Base-by-base conservation (phyloP, 2,329 filamentous ascomycete species). In the Beauveria pseudobassiana region DNA sequence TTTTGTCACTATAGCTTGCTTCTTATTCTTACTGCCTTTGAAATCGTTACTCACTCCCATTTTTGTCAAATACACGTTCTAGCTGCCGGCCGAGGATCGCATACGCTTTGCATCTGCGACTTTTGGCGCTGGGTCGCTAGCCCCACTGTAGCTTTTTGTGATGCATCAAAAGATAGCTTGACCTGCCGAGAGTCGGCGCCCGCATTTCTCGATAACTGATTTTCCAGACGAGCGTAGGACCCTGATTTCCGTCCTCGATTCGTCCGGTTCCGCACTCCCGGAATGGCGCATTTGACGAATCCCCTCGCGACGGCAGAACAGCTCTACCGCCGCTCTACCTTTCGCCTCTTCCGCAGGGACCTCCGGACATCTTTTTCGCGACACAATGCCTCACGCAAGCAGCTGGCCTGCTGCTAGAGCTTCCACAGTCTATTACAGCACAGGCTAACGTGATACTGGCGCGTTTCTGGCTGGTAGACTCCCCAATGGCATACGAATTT, bases 361-460 rank as follows among this genome's bases (percentile, higher is more conserved):
- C 78, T 93, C 16, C 88, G 72, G 86, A 89, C 64, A 79, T 93
- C 65, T 87, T 88, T 68, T 88, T 87, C 72, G 82, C 87, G 59
- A 87, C 88, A 42, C 86, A 89, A 71, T 83, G 84, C 67, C 82
- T 93, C 49, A 90, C 88, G 3, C 90, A 95, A 74, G 86, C 88
- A 24, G 89, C 90, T 12, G 90, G 90, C 34, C 82, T 96, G 56
- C 83, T 98, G 20, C 82, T 99, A 3, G 85, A 90, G 53, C 80
- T 98, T 45, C 90, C 91, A 7, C 92, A 96, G 72, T 90, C 92
- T 67, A 85, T 91, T 45, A 90, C 95, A 45, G 90, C 92, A 5
- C 90, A 92, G 69, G 91, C 93, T 3, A 90, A 93, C 70, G 86
- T 97, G 46, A 76, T 95, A 0, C 84, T 96, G 40, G 87, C 88